Evolutionary conservation across 768 basidiomycete genomes (phyloP), one percentile per base, ranked within the genome.

Genomic region (Saitozyma podzolica): DNA sequence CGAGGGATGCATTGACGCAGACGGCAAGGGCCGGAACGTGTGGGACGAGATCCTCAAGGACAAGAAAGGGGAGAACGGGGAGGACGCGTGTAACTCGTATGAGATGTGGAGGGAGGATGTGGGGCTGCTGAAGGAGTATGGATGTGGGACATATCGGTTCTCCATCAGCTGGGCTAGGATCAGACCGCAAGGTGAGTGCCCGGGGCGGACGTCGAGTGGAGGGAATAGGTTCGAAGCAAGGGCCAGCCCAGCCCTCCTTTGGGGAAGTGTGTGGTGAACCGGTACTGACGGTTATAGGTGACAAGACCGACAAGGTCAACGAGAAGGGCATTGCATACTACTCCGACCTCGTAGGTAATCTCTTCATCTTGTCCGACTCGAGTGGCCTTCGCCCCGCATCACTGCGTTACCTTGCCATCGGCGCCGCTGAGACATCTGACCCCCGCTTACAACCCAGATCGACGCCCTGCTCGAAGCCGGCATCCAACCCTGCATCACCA

Each of bases 61-160:
- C 49, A 63, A 69, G 59, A 67, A 37, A 17, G 45, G 45, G 11
- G 66, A 65, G n/a, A 67, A 64, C 42, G 65, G 69, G 14, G 62
- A 68, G 10, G 58, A 58, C 9, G 74, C 68, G 10, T 70, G 69
- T 17, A 69, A 69, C 29, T 65, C 58, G 13, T 75, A 73, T 50
- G 52, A 70, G 47, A 53, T 58, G 43, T 75, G 67, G 66, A 56
- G 58, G 52, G 67, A 75, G 49, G 74, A 75, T 51, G 60, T 75
- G 13, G 62, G 63, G 58, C 58, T 75, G 9, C 56, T 75, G 56
- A 70, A 73, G 61, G 16, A 54, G 40, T 72, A 68, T 54, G 74
- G 74, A 19, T 62, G 59, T 48, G 69, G 65, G 50, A 50, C 65
- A 6, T 72, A 73, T 56, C 58, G 74, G 11, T 69, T 75, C 63